Base-by-base conservation (phyloP, 1,139 yeast species). In the Pneumocystis sp. region DNA sequence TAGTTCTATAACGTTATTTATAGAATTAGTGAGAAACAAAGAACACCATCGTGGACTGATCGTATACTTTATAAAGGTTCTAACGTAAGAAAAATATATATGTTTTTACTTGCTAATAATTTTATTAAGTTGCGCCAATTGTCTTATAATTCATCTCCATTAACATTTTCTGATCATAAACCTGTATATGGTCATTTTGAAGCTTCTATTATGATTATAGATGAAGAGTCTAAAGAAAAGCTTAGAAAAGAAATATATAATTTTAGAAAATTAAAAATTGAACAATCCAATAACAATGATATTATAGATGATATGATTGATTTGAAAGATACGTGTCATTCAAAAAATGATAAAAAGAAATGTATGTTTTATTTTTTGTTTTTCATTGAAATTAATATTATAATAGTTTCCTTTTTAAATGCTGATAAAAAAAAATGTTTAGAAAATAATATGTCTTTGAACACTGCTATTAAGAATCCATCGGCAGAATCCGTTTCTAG, bases 41-140 rank as follows among this genome's bases (percentile, higher is more conserved):
- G 98, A 70, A 86, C 87, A 35, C 98, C 98, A 1, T 90, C 97
- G 0, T 93, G 97, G 97, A 93, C 97, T 0, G 98, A 93, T 76
- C 79, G 99, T 64, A 83, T 86, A 64, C 70, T 86, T 64, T 79
- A 80, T 65, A 79, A 83, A 59, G 81, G 81, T n/a, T 64, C 73
- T n/a, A 77, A 80, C 37, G 73, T 59, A 59, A 39, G 61, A 59
- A 10, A 39, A 21, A 39, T 59, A 15, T 25, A 8, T 39, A 42
- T 31, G 31, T 42, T 42, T 42, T 39, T 59, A 39, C 2, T 19
- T 4, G 31, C 12, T 19, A 12, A 59, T 59, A 21, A 42, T 12
- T 50, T 50, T 50, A 44, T 44, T 19, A 50, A 59, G 61, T 4
- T 93, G 67, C 82, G 80, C 66, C 97, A 88, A 71, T 71, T 82